phyloP scores from a whole-genome alignment of 768 basidiomycete genomes.

The Rhodotorula diobovata region DNA sequence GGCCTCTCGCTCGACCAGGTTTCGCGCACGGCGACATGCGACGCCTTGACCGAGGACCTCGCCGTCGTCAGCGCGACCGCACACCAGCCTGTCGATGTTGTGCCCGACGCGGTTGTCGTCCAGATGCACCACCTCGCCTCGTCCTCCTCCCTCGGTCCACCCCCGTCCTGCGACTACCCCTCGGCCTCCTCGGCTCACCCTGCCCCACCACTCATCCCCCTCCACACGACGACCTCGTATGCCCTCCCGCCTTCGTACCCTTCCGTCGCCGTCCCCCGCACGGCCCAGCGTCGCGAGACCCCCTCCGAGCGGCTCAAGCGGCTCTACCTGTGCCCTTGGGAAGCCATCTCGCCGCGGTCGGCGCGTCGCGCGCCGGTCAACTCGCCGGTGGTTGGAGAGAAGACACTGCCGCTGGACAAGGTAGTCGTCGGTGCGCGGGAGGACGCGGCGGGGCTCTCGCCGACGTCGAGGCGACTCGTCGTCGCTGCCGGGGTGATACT shows the following conservation, averaged over 20 bases:
- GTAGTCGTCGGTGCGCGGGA: neutral
- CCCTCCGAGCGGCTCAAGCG: constrained; percentile 10
- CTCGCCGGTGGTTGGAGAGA: neutral
- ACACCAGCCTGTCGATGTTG: no score
- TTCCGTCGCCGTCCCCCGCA: neutral
- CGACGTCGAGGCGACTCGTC: neutral
- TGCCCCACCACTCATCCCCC: constrained; percentile 1
- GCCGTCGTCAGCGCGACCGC: neutral
- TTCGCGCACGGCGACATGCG: neutral
- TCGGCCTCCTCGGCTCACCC: no score
- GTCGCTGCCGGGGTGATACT: neutral
- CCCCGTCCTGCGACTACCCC: neutral
- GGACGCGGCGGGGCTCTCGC: no score
- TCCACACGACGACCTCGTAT: no score
- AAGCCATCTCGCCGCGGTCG: neutral
- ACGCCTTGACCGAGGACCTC: neutral
- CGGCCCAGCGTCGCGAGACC: neutral
- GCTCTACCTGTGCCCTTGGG: constrained; percentile 32
- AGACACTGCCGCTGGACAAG: neutral
- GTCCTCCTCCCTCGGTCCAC: neutral
- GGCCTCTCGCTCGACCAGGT: constrained; percentile 1
- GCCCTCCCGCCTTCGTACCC: neutral
- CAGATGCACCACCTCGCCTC: neutral
- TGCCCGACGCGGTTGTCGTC: neutral
- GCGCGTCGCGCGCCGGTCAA: neutral